phyloP scores from a whole-genome alignment of 495 filamentous ascomycete species.

The Parmelia sp. region DNA sequence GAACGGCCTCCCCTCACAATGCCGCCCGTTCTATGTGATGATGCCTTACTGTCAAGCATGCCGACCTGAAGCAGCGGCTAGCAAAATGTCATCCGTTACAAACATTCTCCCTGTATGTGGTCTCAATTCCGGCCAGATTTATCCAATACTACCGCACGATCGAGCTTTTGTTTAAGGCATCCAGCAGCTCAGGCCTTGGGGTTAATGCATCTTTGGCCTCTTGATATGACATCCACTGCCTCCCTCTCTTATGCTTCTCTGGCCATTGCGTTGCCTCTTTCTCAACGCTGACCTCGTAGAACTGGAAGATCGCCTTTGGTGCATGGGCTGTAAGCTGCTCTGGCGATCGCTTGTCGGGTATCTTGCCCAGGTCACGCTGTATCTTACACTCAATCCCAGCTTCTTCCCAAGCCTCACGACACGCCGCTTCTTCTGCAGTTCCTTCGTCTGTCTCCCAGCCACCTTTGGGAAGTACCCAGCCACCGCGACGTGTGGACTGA shows the following conservation, averaged over 20 bases:
- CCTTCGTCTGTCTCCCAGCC: constrained; percentile 94
- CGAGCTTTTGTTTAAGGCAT: constrained; percentile 78
- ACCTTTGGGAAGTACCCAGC: constrained; percentile 96
- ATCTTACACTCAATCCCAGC: constrained; percentile 82
- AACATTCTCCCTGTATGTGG: not conserved
- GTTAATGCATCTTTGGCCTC: constrained; percentile 72
- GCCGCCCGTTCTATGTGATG: constrained; percentile 12
- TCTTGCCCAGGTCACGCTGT: constrained; percentile 74
- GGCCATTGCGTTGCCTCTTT: constrained; percentile 84
- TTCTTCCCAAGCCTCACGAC: constrained; percentile 95
- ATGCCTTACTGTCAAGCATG: constrained; percentile 2
- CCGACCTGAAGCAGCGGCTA: not conserved
- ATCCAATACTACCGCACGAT: constrained; percentile 46
- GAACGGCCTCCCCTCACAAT: constrained; percentile 4
- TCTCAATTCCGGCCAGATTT: constrained; percentile 5
- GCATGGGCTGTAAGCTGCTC: constrained; percentile 52
- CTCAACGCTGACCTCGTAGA: constrained; percentile 80
- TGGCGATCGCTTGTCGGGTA: constrained; percentile 67
- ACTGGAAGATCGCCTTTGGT: constrained; percentile 73
- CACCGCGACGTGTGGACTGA: constrained; percentile 77
- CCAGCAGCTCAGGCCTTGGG: constrained; percentile 76
- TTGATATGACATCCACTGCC: constrained; percentile 80
- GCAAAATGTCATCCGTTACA: not conserved
- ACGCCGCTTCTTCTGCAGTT: constrained; percentile 59
- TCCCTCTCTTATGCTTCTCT: constrained; percentile 82